Evolutionary conservation across 345 rosid species (phyloP), one percentile per base, ranked within the genome.

Genomic region (Eucalyptus caleyi): DNA sequence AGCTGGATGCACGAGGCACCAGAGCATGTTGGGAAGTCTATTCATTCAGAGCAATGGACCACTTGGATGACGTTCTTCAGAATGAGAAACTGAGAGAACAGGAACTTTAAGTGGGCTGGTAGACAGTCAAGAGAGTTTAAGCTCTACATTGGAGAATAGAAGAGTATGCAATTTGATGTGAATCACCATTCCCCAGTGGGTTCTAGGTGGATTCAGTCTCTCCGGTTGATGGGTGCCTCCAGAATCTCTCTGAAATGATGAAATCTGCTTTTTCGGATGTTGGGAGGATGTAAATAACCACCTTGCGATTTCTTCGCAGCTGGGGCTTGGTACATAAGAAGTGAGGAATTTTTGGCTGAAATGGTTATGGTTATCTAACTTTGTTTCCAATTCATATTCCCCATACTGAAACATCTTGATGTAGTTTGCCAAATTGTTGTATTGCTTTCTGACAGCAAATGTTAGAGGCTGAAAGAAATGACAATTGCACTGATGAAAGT

Each of bases 121-220:
- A 72, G 0, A 37, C 42, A 0, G 83, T 77, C 1, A 0, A 65
- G 11, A 77, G 83, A 77, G 45, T 37, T 72, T 37, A 1, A 37
- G 15, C 82, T 72, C 45, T 72, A 5, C 1, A 1, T 37, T 77
- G 26, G 83, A 77, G 83, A 77, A 21, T 21, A 77, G 83, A 77
- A 77, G 83, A 77, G 45, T 11, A 2, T 21, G 83, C 45, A 34
- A 44, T 44, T 44, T 44, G 82, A 11, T 3, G 0, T 0, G 26
- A 72, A 37, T 72, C 14, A 4, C 83, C 83, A n/a, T 77, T 77
- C 47, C 11, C 27, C 27, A 10, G 45, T 3, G 8, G 47, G 23
- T 37, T 77, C 47, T 40, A 21, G 26, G 45, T 37, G 27, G 47
- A 77, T 77, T 77, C 27, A 37, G 45, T 19, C 83, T 69, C 44